These are phyloP conservation scores for Citrus trifoliata DNA, from an alignment of 345 rosid genomes.

Conservation along the genomic window DNA sequence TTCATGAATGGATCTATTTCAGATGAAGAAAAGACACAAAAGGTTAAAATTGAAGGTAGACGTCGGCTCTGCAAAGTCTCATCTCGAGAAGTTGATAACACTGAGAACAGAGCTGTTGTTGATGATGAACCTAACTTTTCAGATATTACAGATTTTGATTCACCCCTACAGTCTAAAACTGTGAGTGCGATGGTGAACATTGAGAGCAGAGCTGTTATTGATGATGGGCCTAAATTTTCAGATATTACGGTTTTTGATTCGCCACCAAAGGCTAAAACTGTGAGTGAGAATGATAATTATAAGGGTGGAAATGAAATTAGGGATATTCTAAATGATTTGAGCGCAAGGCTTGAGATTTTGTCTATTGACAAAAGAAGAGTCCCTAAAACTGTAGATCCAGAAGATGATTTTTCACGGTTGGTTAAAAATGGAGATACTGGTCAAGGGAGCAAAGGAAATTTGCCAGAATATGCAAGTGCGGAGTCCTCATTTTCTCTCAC, in stretches of 20 bases:
- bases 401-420: slow-evolving; percentile 14
- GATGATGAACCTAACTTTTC: slow-evolving; percentile 38
- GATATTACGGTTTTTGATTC: slow-evolving; percentile 68
- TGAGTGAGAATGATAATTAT: slow-evolving; percentile 16
- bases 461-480: slow-evolving; percentile 39
- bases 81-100: slow-evolving; percentile 28
- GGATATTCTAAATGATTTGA: slow-evolving; percentile 76
- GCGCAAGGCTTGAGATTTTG: slow-evolving; percentile 66
- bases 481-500: slow-evolving; percentile 45
- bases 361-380: slow-evolving; percentile 60
- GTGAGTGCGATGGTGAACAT: slow-evolving; percentile 9
- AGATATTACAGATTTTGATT: slow-evolving; percentile 62
- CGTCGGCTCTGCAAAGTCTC: slow-evolving; percentile 60
- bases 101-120: slow-evolving; percentile 4
- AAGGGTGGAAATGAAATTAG: slow-evolving; percentile 50
- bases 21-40: slow-evolving; percentile 34
- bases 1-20: slow-evolving; percentile 16
- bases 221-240: slow-evolving; percentile 35
- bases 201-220: slow-evolving; percentile 6
- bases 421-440: slow-evolving; percentile 4
- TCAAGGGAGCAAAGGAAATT: slow-evolving; percentile 11
- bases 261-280: slow-evolving; percentile 36
- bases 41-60: slow-evolving; percentile 53
- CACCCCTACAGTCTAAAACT: slow-evolving; percentile 44
- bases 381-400: slow-evolving; percentile 26